Evolutionary conservation across 177 flowering plant genomes (phyloP).

Genomic region (Vitis hybrid): DNA sequence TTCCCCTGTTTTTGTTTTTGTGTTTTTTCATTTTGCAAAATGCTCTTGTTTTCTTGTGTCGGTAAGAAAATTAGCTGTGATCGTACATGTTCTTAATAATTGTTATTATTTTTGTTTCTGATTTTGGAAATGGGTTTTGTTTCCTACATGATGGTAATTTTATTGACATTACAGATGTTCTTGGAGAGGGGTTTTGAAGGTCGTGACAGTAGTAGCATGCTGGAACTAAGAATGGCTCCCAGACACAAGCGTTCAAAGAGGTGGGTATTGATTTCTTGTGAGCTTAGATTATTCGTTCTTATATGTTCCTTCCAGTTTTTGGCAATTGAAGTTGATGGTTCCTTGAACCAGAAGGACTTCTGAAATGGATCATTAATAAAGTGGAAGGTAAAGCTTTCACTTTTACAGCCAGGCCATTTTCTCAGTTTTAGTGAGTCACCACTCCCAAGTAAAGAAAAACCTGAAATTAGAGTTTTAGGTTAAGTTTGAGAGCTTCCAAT

Average conservation of each 20-base stretch:
- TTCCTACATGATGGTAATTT: conserved; percentile 8
- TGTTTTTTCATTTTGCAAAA: not conserved
- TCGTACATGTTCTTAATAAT: not conserved
- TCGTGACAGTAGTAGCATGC: conserved; percentile 27
- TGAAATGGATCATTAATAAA: conserved; percentile 11
- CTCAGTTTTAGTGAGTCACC: not conserved
- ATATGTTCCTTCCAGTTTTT: not conserved
- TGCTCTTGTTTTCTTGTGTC: too few relatives aligned
- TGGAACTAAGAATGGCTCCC: conserved; percentile 33
- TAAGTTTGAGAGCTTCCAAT: conserved; percentile 4
- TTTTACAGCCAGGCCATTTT: not conserved
- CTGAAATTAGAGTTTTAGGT: not conserved
- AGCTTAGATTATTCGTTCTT: conserved; percentile 6
- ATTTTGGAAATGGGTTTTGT: conserved; percentile 19
- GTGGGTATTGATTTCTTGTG: conserved; percentile 30
- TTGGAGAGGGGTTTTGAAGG: conserved; percentile 60
- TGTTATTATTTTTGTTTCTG: not conserved
- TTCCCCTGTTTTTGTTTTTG: not conserved
- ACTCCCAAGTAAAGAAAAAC: not conserved
- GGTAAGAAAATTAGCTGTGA: too few relatives aligned
- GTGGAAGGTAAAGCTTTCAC: not conserved
- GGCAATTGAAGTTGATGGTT: conserved; percentile 2
- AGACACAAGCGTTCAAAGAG: conserved; percentile 75
- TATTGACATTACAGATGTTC: conserved; percentile 22
- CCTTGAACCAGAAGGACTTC: conserved; percentile 17